Percentiles rank a stretch among this genome's conserved stretches.
Conservation (phyloP, 2,329 filamentous ascomycete species). For the Dryadomyces quercus-mongolicae region DNA sequence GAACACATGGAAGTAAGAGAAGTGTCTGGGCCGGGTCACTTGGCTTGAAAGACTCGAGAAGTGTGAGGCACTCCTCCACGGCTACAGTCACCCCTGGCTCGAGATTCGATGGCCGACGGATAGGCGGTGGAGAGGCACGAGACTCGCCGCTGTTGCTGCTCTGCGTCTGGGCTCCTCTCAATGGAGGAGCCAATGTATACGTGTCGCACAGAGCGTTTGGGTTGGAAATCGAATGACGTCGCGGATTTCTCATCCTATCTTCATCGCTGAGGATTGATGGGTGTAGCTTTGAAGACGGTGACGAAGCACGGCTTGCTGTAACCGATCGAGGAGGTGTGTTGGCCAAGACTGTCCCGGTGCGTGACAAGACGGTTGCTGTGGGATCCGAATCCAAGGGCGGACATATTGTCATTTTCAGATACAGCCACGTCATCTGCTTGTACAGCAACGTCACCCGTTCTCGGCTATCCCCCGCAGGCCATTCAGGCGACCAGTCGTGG, state of each 20-base stretch:
- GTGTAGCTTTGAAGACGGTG: conserved; percentile 15
- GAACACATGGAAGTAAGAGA: conserved; percentile 45
- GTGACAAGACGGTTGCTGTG: conserved; percentile 5
- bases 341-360: conserved; percentile 5
- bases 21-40: conserved; percentile 48
- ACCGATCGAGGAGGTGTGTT: conserved; percentile 19
- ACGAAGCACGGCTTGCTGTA: conserved; percentile 22
- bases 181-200: not conserved
- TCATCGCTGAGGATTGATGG: conserved; percentile 1
- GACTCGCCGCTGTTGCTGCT: not conserved
- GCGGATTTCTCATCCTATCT: conserved; percentile 4
- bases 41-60: conserved; percentile 43
- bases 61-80: conserved; percentile 42
- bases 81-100: conserved; percentile 39
- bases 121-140: conserved; percentile 30
- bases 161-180: not conserved
- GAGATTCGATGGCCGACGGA: conserved; percentile 33
- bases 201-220: conserved; percentile 1
- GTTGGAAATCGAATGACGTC: conserved; percentile 13
- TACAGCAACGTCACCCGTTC: conserved; percentile 45
- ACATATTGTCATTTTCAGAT: conserved; percentile 49
- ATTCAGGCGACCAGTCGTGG: conserved; percentile 58
- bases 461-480: conserved; percentile 44
- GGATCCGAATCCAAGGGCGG: conserved; percentile 27
- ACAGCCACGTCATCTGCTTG: conserved; percentile 55